phyloP scores from a whole-genome alignment of 257 asterid species.

The Echium plantagineum region DNA sequence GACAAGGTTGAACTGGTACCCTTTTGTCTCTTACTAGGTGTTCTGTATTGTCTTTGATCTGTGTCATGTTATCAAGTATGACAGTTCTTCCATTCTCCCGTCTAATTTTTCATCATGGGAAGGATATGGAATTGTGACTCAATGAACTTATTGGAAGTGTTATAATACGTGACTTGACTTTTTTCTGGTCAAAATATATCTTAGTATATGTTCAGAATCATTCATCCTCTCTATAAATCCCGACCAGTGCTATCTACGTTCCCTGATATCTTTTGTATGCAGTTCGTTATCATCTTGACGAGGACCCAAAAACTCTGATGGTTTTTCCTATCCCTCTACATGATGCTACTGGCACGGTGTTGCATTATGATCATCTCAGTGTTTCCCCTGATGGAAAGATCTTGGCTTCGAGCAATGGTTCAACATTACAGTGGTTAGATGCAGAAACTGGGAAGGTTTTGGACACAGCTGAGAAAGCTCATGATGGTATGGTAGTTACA shows the following conservation, averaged over 20 bases:
- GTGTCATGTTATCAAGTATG: too few species aligned
- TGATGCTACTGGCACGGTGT: constrained; percentile 59
- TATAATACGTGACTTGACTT: too few species aligned
- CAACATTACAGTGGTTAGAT: constrained; percentile 85
- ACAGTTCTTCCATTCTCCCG: too few species aligned
- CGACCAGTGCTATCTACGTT: constrained; percentile 1
- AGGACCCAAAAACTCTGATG: constrained; percentile 93
- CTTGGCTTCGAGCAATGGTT: constrained; percentile 80
- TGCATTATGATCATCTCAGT: constrained; percentile 76
- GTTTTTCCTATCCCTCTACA: constrained; percentile 82
- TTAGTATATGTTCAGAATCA: too few species aligned
- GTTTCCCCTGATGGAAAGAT: constrained; percentile 88
- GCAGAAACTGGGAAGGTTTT: constrained; percentile 77
- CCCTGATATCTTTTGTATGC: constrained; percentile 22
- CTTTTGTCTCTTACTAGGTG: too few species aligned
- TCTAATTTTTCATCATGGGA: too few species aligned
- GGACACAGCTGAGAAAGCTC: constrained; percentile 93
- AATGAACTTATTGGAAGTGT: too few species aligned
- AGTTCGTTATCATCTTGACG: constrained; percentile 92
- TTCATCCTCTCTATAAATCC: too few species aligned
- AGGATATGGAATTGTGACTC: too few species aligned
- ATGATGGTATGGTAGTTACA: constrained; percentile 54
- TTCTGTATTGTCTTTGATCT: too few species aligned
- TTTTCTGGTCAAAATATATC: too few species aligned
- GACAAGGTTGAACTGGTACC: too few species aligned